Evolutionary conservation across 768 basidiomycete species (phyloP), one percentile per base, ranked within the genome.

Genomic region (Mycena rebaudengoi): DNA sequence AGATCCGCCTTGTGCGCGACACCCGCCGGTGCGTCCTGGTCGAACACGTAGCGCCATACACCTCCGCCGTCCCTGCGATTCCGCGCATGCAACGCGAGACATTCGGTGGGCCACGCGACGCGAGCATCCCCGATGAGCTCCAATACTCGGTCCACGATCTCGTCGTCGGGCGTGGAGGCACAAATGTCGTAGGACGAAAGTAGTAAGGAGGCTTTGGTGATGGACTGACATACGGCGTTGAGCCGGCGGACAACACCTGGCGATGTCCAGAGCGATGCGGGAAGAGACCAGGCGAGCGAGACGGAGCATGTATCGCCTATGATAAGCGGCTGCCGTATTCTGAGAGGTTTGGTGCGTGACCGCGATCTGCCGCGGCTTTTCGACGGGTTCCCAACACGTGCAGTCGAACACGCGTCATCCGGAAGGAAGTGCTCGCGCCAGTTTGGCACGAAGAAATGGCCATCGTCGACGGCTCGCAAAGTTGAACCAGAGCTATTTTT

Each of bases 41-140:
- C 92, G 71, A 94, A 94, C 18, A 91, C 86, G 68, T 91, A 94
- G 60, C 92, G 83, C 88, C 88, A 94, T 6, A 92, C 90, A n/a
- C 84, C 84, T 39, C 79, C 79, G 1, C 87, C 89, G 14, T 83
- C 82, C 2, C 85, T 79, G 48, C 82, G 85, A 18, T 74, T 78
- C 55, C 81, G 81, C 2, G 85, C 82, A 54, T 81, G 82, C 52
- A 83, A 77, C 4, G 83, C 85, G 33, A 89, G 77, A 64, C 88
- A 86, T 25, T 94, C 88, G 1, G 88, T 90, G 11, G 91, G 91
- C 91, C 91, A 94, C 14, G 90, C 89, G 32, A 93, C 81, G 25
- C 89, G 86, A 12, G 90, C 83, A 64, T 94, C 92, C 66, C 89
- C 88, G 43, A 94, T 85, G 30, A 94, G 82, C 45, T 93, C 91